Evolutionary conservation across 2,329 filamentous ascomycete genomes (phyloP).

Genomic region (Cladosporium sp.): DNA sequence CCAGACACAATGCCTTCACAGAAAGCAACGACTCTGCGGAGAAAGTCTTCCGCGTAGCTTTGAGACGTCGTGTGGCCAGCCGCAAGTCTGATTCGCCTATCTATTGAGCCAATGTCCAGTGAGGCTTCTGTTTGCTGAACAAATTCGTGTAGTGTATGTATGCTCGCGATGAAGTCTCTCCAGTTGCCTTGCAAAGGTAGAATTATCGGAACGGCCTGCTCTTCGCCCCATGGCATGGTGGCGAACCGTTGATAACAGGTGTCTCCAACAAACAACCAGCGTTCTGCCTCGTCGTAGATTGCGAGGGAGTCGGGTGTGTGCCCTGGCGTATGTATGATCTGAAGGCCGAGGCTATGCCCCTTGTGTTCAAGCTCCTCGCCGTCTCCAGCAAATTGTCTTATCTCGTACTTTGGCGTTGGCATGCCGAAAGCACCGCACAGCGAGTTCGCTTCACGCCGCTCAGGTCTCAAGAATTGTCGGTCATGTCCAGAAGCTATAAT

Average conservation of each 20-base stretch:
- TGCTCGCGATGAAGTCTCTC: background rate
- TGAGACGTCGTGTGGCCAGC: slow-evolving; percentile 8
- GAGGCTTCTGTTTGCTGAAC: background rate
- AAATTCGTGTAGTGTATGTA: slow-evolving; percentile 4
- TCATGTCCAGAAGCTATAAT: slow-evolving; percentile 21
- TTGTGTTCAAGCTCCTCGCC: slow-evolving; percentile 36
- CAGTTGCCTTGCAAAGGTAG: slow-evolving; percentile 12
- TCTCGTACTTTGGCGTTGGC: slow-evolving; percentile 43
- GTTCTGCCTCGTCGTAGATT: slow-evolving; percentile 49
- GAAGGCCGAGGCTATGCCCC: slow-evolving; percentile 38
- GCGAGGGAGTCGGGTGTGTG: slow-evolving; percentile 52
- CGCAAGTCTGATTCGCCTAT: background rate
- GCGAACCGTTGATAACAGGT: slow-evolving; percentile 41
- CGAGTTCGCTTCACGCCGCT: slow-evolving; percentile 41
- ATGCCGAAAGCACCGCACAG: slow-evolving; percentile 44
- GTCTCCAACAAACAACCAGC: slow-evolving; percentile 51
- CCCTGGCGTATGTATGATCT: slow-evolving; percentile 50
- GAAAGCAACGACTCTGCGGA: background rate
- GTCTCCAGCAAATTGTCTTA: slow-evolving; percentile 47
- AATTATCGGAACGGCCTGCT: slow-evolving; percentile 7
- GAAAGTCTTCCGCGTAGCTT: background rate
- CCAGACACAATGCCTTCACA: background rate
- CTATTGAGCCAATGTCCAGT: background rate
- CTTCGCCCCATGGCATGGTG: slow-evolving; percentile 18
- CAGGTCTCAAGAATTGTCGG: slow-evolving; percentile 11